These are phyloP conservation scores for Penicillium hordei DNA, from an alignment of 2,329 filamentous ascomycete genomes.

Conservation along the genomic window DNA sequence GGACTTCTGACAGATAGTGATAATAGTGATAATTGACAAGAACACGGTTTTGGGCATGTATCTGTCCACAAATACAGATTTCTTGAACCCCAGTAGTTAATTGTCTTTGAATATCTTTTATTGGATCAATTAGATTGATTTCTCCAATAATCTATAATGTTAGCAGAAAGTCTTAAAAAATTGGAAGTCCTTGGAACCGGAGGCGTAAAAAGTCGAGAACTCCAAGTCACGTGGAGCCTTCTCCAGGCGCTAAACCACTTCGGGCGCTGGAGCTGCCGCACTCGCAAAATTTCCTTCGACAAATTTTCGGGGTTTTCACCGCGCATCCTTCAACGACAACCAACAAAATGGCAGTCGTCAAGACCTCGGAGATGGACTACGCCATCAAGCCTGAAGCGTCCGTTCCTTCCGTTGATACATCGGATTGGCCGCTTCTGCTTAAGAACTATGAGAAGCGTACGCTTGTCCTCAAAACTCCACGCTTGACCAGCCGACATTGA, in stretches of 20 bases:
- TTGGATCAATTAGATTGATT: neutral
- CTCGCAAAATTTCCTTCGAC: slow-evolving; percentile 31
- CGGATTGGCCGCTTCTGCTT: slow-evolving; percentile 86
- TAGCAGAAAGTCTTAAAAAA: neutral
- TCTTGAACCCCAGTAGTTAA: neutral
- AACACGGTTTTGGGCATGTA: neutral
- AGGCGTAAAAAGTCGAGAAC: slow-evolving; percentile 6
- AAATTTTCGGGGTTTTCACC: slow-evolving; percentile 24
- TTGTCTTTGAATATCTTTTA: neutral
- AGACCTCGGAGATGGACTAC: slow-evolving; percentile 68
- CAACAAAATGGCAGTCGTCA: slow-evolving; percentile 47
- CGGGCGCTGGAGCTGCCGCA: slow-evolving; percentile 26
- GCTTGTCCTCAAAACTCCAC: slow-evolving; percentile 40
- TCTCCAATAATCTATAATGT: too few relatives aligned
- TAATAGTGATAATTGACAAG: slow-evolving; percentile 5
- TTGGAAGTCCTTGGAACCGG: neutral
- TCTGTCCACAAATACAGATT: neutral
- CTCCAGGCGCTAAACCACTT: slow-evolving; percentile 21
- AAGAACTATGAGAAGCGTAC: slow-evolving; percentile 93
- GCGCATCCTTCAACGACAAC: slow-evolving; percentile 23
- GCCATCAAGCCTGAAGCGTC: slow-evolving; percentile 88
- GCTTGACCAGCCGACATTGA: slow-evolving; percentile 13
- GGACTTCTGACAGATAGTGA: slow-evolving; percentile 1
- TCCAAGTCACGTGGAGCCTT: slow-evolving; percentile 10
- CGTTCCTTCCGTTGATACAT: slow-evolving; percentile 77